These are phyloP conservation scores for Phytophthora citrophthora DNA, from an alignment of 352 stramenopile species.

Conservation along the genomic window DNA sequence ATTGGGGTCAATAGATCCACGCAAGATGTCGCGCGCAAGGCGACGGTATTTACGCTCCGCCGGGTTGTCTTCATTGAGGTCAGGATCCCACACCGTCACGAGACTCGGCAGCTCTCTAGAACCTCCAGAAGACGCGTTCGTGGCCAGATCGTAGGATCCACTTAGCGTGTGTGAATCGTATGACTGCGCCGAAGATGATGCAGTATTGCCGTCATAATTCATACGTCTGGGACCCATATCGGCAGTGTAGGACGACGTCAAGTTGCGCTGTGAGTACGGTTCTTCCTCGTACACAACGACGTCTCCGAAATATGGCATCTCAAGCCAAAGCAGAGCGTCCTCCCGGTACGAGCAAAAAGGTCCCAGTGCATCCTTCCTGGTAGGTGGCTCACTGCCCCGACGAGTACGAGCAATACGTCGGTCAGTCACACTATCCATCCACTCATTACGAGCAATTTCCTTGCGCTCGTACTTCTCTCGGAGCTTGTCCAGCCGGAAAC, in stretches of 20 bases:
- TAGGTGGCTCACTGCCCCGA: constrained; percentile 75
- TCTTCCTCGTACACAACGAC: constrained; percentile 94
- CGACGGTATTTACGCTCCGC: constrained; percentile 99
- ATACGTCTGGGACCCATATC: constrained; percentile 50
- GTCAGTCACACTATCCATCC: constrained; percentile 92
- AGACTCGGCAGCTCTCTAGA: constrained; percentile 53
- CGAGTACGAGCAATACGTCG: constrained; percentile 87
- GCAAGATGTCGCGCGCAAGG: constrained; percentile 94
- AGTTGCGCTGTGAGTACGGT: constrained; percentile 81
- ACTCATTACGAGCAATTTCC: constrained; percentile 87
- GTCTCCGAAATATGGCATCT: constrained; percentile 93
- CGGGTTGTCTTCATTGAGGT: constrained; percentile 90
- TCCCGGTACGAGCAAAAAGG: constrained; percentile 86
- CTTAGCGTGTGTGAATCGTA: constrained; percentile 57
- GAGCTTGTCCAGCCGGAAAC: constrained; percentile 87
- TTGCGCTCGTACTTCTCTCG: constrained; percentile 91
- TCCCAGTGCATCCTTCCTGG: constrained; percentile 67
- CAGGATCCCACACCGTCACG: constrained; percentile 85
- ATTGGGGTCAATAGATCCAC: constrained; percentile 96
- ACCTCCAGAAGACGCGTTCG: constrained; percentile 23
- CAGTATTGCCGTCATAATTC: constrained; percentile 39
- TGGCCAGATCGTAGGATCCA: constrained; percentile 56
- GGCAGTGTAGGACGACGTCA: constrained; percentile 59
- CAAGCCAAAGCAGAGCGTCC: constrained; percentile 84
- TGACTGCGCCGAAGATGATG: constrained; percentile 21